Evolutionary conservation across 805 yeast genomes (phyloP).

Genomic region (Schizosaccharomyces osmophilus): DNA sequence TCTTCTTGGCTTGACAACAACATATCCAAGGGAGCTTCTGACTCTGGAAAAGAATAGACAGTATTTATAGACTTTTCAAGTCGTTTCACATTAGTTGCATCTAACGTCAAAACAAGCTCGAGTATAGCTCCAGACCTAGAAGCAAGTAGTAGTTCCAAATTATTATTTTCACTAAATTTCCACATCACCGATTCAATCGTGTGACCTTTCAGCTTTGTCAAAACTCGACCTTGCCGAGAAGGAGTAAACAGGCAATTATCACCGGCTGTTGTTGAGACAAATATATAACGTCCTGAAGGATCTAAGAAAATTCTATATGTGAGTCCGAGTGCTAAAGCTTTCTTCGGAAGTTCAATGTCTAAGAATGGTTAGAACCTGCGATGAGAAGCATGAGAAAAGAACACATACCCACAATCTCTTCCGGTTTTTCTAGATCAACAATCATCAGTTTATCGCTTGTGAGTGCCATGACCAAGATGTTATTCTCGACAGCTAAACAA

Average conservation of each 20-base stretch:
- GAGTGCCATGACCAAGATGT: slow-evolving; percentile 31
- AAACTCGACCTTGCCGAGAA: slow-evolving; percentile 18
- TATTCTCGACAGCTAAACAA: slow-evolving; percentile 29
- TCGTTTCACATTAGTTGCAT: slow-evolving; percentile 24
- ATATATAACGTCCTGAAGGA: slow-evolving; percentile 26
- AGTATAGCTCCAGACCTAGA: neutral
- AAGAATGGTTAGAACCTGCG: neutral
- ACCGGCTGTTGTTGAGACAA: slow-evolving; percentile 22
- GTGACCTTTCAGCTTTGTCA: slow-evolving; percentile 25
- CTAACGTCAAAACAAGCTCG: slow-evolving; percentile 16
- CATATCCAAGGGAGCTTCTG: slow-evolving; percentile 24
- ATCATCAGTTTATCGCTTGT: slow-evolving; percentile 29
- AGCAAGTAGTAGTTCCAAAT: neutral
- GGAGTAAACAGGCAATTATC: slow-evolving; percentile 26
- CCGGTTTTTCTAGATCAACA: slow-evolving; percentile 44
- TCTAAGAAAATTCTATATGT: slow-evolving; percentile 23
- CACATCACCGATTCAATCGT: slow-evolving; percentile 20
- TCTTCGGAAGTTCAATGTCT: slow-evolving; percentile 13
- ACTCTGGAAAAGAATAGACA: slow-evolving; percentile 17
- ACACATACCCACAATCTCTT: slow-evolving; percentile 23
- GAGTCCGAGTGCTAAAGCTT: slow-evolving; percentile 11
- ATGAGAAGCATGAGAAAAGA: slow-evolving; percentile 12
- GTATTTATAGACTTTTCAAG: slow-evolving; percentile 25
- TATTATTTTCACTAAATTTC: neutral
- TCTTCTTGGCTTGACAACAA: neutral